Base-by-base conservation (phyloP, 1,284 basidiomycete genomes). In the Apiotrichum akiyoshidainum region DNA sequence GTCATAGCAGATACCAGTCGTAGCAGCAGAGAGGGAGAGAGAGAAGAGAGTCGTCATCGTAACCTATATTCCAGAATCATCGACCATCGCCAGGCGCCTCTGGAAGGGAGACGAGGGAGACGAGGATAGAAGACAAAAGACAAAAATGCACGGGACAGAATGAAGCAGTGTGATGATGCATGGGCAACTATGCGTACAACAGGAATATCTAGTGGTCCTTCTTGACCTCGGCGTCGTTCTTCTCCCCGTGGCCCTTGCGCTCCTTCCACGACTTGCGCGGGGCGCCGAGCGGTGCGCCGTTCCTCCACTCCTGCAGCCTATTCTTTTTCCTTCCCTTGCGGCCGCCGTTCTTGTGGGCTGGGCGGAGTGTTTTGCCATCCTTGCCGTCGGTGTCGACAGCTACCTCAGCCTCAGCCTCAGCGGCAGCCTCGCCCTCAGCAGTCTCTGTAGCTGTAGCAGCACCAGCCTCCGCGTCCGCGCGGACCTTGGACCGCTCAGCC, bases 141-240 rank as follows among this genome's bases (percentile, higher is more conserved):
- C 26, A 31, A 7, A 7, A 31, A 31, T 31, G 26, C 26, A 31
- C 26, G 7, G 3, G 26, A 31, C 26, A 31, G 26, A 31, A 37
- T 37, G 37, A 44, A 44, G 42, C 17, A 48, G 31, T 48, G 46
- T 46, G 33, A 37, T 35, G 46, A 48, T 48, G 46, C 46, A 48
- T 48, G 46, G 26, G 34, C 26, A 19, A n/a, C 34, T 19, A 31
- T 48, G 33, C 31, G 31, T 48, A 48, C 46, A 48, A 48, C 31
- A 34, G 19, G 17, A 31, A 31, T 19, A n/a, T 44, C 42, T 44
- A 44, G 21, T 17, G n/a, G 19, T 19, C 17, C 17, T 7, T n/a
- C 17, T 44, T n/a, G 5, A n/a, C 19, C 10, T 21, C 42, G 19
- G 42, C 42, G 42, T n/a, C 37, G 19, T 19, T n/a, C 19, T 8